Evolutionary conservation across 331 rosid genomes (phyloP), one percentile per base, ranked within the genome.

Genomic region (Phaseolus coccineus): DNA sequence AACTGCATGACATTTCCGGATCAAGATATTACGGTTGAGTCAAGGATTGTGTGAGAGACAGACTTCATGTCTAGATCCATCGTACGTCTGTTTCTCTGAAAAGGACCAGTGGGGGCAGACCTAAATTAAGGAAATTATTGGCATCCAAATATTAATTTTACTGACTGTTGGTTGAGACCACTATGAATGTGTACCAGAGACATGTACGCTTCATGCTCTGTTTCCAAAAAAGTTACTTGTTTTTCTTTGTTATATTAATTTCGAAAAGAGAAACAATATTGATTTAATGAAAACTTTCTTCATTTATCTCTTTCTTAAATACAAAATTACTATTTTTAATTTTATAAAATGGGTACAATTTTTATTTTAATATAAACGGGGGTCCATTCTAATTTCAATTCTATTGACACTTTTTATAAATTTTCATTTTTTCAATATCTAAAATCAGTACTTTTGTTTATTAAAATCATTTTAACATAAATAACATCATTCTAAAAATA

Each of bases 141-240:
- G 46, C 56, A 46, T 74, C 57, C n/a, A 2, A 44, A 74, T 28
- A 75, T 28, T 59, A 74, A 27, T 44, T 76, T 75, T 14, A 11
- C 4, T 40, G 30, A 4, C 48, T 4, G 16, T 2, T 58, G 19
- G 30, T 56, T 56, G 68, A 14, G n/a, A 56, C 40, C 55, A 42
- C 19, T 27, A 27, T 59, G 56, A 27, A 74, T 59, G 40, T 25
- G 24, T 51, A 19, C 53, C 37, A 74, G 2, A 39, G 69, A 57
- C 68, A 37, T 10, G 10, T 39, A 50, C 42, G 52, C 2, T 40
- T 67, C n/a, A 16, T 67, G 12, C 4, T 22, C 8, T 31, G 19
- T 19, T 68, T 24, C 6, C 22, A 44, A 65, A 65, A 9, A 62
- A 5, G 2, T 28, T 6, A 35, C 39, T 2, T 53, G 11, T 22